A percentile compares a stretch with the other conserved stretches of the same genome.
phyloP scores from a whole-genome alignment of 108 stramenopile genomes.

The Mediolabrus comicus region DNA sequence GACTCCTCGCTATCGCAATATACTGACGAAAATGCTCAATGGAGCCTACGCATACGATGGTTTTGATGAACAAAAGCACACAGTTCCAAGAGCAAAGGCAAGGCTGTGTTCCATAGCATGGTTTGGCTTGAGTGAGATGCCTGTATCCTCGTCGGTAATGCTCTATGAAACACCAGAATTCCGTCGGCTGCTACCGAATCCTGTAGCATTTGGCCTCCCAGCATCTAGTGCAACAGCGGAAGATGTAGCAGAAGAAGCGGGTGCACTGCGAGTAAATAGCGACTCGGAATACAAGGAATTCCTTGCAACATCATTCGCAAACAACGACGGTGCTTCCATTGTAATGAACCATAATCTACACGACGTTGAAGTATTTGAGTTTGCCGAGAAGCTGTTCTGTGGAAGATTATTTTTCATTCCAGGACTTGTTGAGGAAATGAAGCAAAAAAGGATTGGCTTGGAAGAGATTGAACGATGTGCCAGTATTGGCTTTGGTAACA shows the following conservation, averaged over 20 bases:
- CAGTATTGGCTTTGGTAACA: too few species aligned
- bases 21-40: too few species aligned
- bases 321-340: conserved; percentile 5
- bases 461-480: too few species aligned
- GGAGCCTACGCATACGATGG: conserved; percentile 9
- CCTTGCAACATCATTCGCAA: neutral
- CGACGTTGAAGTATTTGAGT: conserved; percentile 7
- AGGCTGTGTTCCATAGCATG: conserved; percentile 20
- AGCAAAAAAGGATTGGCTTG: too few species aligned
- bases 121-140: conserved; percentile 19
- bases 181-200: neutral
- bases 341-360: neutral
- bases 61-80: conserved; percentile 9
- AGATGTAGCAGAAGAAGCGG: neutral
- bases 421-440: neutral
- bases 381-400: conserved; percentile 2
- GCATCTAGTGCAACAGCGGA: neutral
- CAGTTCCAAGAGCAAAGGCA: conserved; percentile 17
- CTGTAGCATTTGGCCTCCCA: conserved; percentile 11
- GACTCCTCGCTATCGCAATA: too few species aligned
- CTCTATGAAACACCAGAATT: conserved; percentile 8
- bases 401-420: neutral
- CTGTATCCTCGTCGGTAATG: neutral
- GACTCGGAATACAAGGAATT: conserved; percentile 4
- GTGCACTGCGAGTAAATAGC: neutral